These are phyloP conservation scores for Hypoxylon sp. DNA, from an alignment of 2,329 filamentous ascomycete genomes.

Conservation along the genomic window DNA sequence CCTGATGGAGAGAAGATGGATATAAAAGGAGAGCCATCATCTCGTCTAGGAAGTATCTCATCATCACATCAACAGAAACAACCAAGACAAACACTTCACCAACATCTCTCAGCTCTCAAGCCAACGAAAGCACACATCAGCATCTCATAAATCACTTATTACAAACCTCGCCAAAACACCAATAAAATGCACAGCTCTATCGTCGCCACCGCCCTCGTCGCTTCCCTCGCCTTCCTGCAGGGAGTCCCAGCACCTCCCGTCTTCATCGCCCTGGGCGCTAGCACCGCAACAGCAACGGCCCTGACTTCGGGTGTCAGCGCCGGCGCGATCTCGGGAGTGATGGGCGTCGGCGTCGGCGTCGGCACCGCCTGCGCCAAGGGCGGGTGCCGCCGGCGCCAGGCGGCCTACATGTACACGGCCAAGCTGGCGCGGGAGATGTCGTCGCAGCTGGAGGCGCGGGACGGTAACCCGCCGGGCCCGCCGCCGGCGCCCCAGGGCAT, in stretches of 20 bases:
- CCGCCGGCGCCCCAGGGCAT: slow-evolving; percentile 10
- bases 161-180: not conserved
- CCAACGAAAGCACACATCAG: not conserved
- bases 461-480: not conserved
- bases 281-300: not conserved
- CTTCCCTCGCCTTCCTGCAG: slow-evolving; percentile 4
- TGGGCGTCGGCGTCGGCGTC: not conserved
- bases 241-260: slow-evolving; percentile 2
- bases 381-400: slow-evolving; percentile 1
- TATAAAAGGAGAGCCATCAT: not conserved
- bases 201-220: slow-evolving; percentile 1
- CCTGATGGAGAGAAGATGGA: not conserved
- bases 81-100: not conserved
- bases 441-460: not conserved
- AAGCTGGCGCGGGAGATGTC: slow-evolving; percentile 9
- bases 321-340: not conserved
- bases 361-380: slow-evolving; percentile 1
- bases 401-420: not conserved
- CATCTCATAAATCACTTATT: not conserved
- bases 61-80: not conserved
- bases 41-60: not conserved
- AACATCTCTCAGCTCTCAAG: not conserved
- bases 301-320: not conserved
- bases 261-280: slow-evolving; percentile 3
- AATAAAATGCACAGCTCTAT: slow-evolving; percentile 8